Conservation (phyloP, 345 rosid species). For the Linum lewisii region DNA sequence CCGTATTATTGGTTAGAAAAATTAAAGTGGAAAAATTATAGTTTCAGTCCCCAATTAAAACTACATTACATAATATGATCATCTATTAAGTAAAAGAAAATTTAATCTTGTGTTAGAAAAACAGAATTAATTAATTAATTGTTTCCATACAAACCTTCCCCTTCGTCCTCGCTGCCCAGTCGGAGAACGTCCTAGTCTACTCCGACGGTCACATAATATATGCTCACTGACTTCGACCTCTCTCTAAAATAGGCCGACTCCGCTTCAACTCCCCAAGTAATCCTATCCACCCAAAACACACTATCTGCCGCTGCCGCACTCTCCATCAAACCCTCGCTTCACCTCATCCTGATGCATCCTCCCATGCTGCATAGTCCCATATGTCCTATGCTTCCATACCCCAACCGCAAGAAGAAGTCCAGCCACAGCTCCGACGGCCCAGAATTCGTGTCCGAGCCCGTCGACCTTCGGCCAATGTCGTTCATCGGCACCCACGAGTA, state of each 20-base stretch:
- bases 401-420: conserved; percentile 54
- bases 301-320: conserved; percentile 10
- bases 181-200: conserved; percentile 80
- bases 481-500: conserved; percentile 94
- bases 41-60: too few relatives aligned
- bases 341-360: conserved; percentile 69
- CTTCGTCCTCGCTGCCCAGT: too few relatives aligned
- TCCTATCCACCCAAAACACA: conserved; percentile 31
- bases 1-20: too few relatives aligned
- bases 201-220: conserved; percentile 90
- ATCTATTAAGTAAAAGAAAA: too few relatives aligned
- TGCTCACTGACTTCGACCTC: conserved; percentile 92
- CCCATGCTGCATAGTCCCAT: conserved; percentile 77
- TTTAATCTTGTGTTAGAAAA: too few relatives aligned
- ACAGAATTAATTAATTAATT: too few relatives aligned
- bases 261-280: conserved; percentile 48
- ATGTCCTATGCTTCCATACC: conserved; percentile 76
- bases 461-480: conserved; percentile 86
- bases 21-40: too few relatives aligned
- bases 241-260: conserved; percentile 71
- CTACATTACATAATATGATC: too few relatives aligned
- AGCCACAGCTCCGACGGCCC: conserved; percentile 34
- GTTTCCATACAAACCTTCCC: too few relatives aligned
- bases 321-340: conserved; percentile 23
- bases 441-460: conserved; percentile 73